Evolutionary conservation across 2,329 filamentous ascomycete genomes (phyloP).

Genomic region (Basipetospora sp.): DNA sequence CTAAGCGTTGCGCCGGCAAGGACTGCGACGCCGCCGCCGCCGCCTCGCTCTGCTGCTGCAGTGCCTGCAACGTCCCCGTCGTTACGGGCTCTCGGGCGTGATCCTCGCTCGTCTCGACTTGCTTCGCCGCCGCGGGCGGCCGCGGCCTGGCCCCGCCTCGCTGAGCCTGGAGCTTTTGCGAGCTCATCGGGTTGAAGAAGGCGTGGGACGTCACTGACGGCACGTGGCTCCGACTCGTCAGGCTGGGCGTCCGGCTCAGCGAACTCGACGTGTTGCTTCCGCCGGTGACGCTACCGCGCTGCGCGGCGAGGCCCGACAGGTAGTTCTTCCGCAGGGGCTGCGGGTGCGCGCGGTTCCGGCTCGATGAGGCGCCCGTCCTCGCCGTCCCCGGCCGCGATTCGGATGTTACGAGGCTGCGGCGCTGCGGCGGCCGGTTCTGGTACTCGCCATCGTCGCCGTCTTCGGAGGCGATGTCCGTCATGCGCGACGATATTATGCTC

Average conservation of each 20-base stretch:
- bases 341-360: slow-evolving; percentile 36
- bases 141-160: slow-evolving; percentile 6
- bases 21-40: neutral
- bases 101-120: slow-evolving; percentile 5
- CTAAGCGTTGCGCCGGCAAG: slow-evolving; percentile 2
- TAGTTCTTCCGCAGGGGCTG: slow-evolving; percentile 41
- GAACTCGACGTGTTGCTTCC: slow-evolving; percentile 2
- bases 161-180: slow-evolving; percentile 83
- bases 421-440: slow-evolving; percentile 18
- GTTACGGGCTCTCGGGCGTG: slow-evolving; percentile 1
- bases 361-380: slow-evolving; percentile 33
- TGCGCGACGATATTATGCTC: slow-evolving; percentile 57
- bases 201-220: slow-evolving; percentile 77
- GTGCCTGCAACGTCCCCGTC: slow-evolving; percentile 3
- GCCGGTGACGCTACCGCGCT: slow-evolving; percentile 24
- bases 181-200: slow-evolving; percentile 95
- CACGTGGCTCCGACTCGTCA: slow-evolving; percentile 71
- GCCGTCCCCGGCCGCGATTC: slow-evolving; percentile 43
- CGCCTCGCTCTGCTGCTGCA: no score
- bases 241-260: slow-evolving; percentile 26
- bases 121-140: slow-evolving; percentile 5
- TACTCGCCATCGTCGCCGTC: slow-evolving; percentile 32
- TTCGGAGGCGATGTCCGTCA: slow-evolving; percentile 50
- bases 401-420: slow-evolving; percentile 24
- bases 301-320: slow-evolving; percentile 27